These are phyloP conservation scores for Torulaspora globosa DNA, from an alignment of 1,139 yeast genomes.

Conservation along the genomic window DNA sequence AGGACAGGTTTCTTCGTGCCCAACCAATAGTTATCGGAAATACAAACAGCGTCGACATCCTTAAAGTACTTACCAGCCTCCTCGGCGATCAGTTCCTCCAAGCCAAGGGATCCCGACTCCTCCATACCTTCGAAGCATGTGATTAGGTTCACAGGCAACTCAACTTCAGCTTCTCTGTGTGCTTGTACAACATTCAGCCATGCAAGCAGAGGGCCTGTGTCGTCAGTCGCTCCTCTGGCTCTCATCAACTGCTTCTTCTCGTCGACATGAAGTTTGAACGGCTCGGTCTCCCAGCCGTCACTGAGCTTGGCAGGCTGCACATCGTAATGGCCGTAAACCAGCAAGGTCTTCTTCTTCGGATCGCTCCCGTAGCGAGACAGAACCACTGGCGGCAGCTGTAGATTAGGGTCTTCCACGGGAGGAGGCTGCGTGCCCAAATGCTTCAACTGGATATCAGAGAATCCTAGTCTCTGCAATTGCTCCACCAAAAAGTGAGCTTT, in stretches of 20 bases:
- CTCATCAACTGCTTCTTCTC: slow-evolving; percentile 51
- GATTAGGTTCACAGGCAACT: slow-evolving; percentile 86
- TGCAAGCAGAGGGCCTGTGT: slow-evolving; percentile 96
- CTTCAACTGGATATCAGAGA: slow-evolving; percentile 72
- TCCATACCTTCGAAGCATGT: slow-evolving; percentile 99
- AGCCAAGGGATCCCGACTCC: slow-evolving; percentile 91
- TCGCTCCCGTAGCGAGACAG: slow-evolving; percentile 82
- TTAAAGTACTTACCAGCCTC: slow-evolving; percentile 81
- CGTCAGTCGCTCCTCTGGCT: slow-evolving; percentile 97
- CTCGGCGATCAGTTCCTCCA: slow-evolving; percentile 71
- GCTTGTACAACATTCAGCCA: slow-evolving; percentile 95
- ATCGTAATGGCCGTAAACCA: slow-evolving; percentile 95
- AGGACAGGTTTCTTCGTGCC: slow-evolving; percentile 95
- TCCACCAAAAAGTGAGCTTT: slow-evolving; percentile 79
- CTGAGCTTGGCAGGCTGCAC: slow-evolving; percentile 92
- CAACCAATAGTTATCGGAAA: slow-evolving; percentile 96
- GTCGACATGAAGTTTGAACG: slow-evolving; percentile 65
- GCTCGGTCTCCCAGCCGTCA: slow-evolving; percentile 96
- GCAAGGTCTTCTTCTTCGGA: slow-evolving; percentile 75
- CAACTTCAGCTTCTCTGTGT: slow-evolving; percentile 76
- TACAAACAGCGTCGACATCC: slow-evolving; percentile 90
- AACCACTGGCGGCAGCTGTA: slow-evolving; percentile 88
- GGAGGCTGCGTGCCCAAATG: slow-evolving; percentile 89
- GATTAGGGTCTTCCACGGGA: slow-evolving; percentile 58
- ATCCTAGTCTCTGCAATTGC: slow-evolving; percentile 70